Base-by-base conservation (phyloP, 805 yeast genomes). In the Komagataella populi region DNA sequence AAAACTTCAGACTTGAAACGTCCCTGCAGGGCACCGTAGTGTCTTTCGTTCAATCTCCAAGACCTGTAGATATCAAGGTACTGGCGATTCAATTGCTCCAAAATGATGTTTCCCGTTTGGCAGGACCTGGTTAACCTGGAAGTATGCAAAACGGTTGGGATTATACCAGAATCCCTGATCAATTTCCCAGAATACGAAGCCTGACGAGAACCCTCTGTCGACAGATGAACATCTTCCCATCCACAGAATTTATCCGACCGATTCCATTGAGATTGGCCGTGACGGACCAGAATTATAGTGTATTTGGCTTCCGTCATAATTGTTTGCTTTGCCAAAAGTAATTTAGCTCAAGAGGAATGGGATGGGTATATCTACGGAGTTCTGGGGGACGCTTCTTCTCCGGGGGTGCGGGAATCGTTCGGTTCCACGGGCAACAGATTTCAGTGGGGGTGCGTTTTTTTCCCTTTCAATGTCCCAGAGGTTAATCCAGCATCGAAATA, bases 1-100 rank as follows among this genome's bases (percentile, higher is more conserved):
- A 84, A 68, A 30, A 87, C 77, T 47, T 77, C 77, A 43, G 81
- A 82, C 68, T 86, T 86, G 56, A 83, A 77, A 61, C 78, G 76
- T 49, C 95, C 95, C 69, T 85, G 93, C 69, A 86, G 74, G 47
- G 80, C 78, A 54, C 95, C 95, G 69, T 85, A 85, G 68, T 85
- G 95, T 66, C 95, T 77, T 66, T 85, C 95, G 66, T 85, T 85
- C 60, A 85, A 67, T 67, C 91, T 76, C 91, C 91, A 85, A 4
- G 83, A 73, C 67, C 86, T 80, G 59, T 75, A 68, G 53, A 80
- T 77, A 47, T 75, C 76, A 45, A 68, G 50, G 53, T 62, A 77
- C 59, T 70, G 69, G 55, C 73, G 70, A 54, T 76, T 75, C 46
- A 87, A 71, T 49, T 76, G 68, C 44, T 76, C 75, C 52, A 81